Evolutionary conservation across 208 protist species (phyloP), one percentile per base, ranked within the genome.

Genomic region (Trypanosoma congolense): DNA sequence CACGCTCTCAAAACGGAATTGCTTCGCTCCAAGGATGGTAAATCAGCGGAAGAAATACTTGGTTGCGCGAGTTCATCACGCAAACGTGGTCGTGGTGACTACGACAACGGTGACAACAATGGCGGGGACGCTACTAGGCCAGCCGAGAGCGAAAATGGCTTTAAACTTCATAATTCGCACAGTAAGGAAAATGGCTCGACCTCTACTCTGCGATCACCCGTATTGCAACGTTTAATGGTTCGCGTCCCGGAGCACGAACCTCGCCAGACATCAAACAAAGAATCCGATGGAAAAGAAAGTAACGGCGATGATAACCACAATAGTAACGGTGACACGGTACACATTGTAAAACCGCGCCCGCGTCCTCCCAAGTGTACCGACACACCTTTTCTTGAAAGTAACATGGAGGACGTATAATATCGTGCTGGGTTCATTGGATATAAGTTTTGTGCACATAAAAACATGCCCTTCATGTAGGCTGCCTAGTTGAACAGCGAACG

Each of bases 1-100:
- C 83, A 88, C 55, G 77, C 73, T 2, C 70, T 91, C 10, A 94
- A 94, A 60, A 94, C 83, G 25, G 87, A 94, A 73, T 56, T 84
- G 12, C 58, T 94, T 41, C 70, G 74, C 2, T 57, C 56, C 2
- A 70, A 51, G 26, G 62, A 80, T 26, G 62, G 43, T 16, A 65
- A 75, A 31, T 56, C 30, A 3, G 50, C 61, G 2, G 26, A 31
- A 3, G 84, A 92, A 47, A 92, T 92, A 49, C 62, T 92, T 14
- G 84, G 84, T 26, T 54, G 58, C 38, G 76, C 80, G 3, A 71
- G 72, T 14, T 61, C 61, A 14, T 59, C 52, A 8, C 40, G 56
- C 47, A 77, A 85, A 62, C 70, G 65, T 8, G 61, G 24, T 18
- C 58, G 64, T 6, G 33, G 6, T 12, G 64, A 49, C 18, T 36